Evolutionary conservation across 306 rosid species (phyloP), one percentile per base, ranked within the genome.

Genomic region (Vicia sativa): DNA sequence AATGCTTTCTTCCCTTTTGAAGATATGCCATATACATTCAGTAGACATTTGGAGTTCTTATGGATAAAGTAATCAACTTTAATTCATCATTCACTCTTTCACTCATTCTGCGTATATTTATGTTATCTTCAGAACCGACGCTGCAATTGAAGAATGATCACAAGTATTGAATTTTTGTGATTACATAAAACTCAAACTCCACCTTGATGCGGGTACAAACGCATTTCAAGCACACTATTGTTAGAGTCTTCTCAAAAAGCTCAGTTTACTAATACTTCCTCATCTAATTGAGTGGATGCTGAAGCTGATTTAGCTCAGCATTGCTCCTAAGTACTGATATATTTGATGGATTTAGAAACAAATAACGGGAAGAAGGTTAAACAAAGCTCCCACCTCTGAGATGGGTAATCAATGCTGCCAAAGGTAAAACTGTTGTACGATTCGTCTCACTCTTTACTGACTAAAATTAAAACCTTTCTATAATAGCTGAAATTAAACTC

Each of bases 71-170:
- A n/a, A 45, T 67, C 61, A 37, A 62, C 25, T 61, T 11, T 21
- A 52, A 11, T 9, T 60, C 65, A 48, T n/a, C 34, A 12, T 12
- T 39, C 18, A 38, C 62, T n/a, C 52, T 39, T 29, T 49, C 65
- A n/a, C n/a, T n/a, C n/a, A n/a, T n/a, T n/a, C n/a, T n/a, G n/a
- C 58, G 11, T 29, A 34, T 49, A 15, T 65, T 54, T 28, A 38
- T 53, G 56, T 39, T 76, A 58, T 54, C 75, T 54, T 54, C 42
- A 49, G 62, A 48, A 54, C 38, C 45, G 69, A 73, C 48, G 3
- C 38, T 21, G 19, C 42, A 62, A 41, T 57, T 57, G 37, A 67
- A 67, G 59, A 45, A 57, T 19, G 23, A 16, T 54, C 11, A 37
- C 50, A 62, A 14, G 61, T 31, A 41, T 44, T 76, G 25, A 42